Evolutionary conservation across 805 yeast species (phyloP), one percentile per base, ranked within the genome.

Genomic region (Ogataea neopini): DNA sequence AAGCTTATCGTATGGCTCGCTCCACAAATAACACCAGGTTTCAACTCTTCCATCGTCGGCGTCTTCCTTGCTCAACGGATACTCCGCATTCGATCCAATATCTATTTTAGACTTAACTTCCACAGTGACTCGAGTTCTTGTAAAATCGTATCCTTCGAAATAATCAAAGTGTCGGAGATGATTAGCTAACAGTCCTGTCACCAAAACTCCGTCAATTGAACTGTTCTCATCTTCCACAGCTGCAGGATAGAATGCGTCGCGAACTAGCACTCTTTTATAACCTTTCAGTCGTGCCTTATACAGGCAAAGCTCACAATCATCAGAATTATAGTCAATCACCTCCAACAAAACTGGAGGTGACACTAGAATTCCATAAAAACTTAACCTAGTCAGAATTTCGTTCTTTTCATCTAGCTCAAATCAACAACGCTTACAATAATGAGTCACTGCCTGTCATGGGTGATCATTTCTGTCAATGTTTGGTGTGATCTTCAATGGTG

Each of bases 111-210:
- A 25, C 7, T 25, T 2, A 8, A 45, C 19, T 26, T 40, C 44
- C 22, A 52, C 54, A 7, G 8, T 28, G 14, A 47, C 51, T 1
- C 29, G n/a, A 8, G n/a, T 8, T 28, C 50, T 20, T 6, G 39
- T 23, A 33, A 43, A 56, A 29, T 50, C 50, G 32, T 39, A 49
- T 0, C 62, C 60, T 40, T 56, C 60, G 18, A 48, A 56, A 36
- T 51, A 53, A 43, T 58, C 62, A 43, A 56, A 43, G 25, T 54
- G 52, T 30, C 45, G 30, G 11, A 58, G 8, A 22, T 52, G 58
- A 15, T 26, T 17, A 3, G 49, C 33, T 1, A 45, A 22, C 2
- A 58, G 39, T 6, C 54, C 58, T 19, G 34, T 41, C 11, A 49
- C 54, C 30, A 50, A 28, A 10, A 47, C 30, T 1, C 60, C 56